Conservation (phyloP, 306 rosid genomes). For the Prunus campanulata region DNA sequence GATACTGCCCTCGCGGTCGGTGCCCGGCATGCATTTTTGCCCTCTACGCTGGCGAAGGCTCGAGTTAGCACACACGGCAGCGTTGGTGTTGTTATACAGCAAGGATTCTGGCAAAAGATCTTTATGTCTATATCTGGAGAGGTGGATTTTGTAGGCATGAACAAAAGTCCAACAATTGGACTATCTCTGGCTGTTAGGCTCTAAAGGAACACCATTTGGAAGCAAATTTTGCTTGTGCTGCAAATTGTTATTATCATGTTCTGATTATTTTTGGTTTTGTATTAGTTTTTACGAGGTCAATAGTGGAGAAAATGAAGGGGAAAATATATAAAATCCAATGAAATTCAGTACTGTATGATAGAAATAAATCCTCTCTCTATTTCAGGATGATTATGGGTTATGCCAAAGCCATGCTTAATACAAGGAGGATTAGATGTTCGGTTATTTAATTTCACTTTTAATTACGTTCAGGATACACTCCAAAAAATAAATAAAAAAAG, state of each 20-base stretch:
- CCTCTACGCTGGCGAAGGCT: constrained; percentile 47
- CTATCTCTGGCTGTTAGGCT: constrained; percentile 54
- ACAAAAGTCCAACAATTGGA: constrained; percentile 44
- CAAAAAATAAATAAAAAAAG: too few species aligned
- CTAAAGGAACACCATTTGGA: constrained; percentile 4
- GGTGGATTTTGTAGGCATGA: constrained; percentile 36
- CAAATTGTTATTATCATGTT: neutral
- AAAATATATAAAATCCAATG: too few species aligned
- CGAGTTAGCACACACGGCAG: constrained; percentile 46
- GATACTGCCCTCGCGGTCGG: constrained; percentile 50
- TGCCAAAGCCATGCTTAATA: too few species aligned
- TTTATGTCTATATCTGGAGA: constrained; percentile 58
- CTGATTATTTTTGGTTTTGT: neutral
- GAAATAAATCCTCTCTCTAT: too few species aligned
- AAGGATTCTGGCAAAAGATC: constrained; percentile 45
- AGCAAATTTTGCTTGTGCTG: neutral
- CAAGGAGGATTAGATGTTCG: too few species aligned
- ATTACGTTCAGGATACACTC: too few species aligned
- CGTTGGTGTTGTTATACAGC: constrained; percentile 53
- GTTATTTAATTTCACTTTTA: too few species aligned
- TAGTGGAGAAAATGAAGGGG: too few species aligned
- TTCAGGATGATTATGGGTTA: too few species aligned
- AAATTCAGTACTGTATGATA: too few species aligned
- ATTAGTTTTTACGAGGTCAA: too few species aligned
- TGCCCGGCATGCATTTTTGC: constrained; percentile 55